Evolutionary conservation across 2,329 filamentous ascomycete genomes (phyloP).

Genomic region (Aspergillus pseudonomiae): DNA sequence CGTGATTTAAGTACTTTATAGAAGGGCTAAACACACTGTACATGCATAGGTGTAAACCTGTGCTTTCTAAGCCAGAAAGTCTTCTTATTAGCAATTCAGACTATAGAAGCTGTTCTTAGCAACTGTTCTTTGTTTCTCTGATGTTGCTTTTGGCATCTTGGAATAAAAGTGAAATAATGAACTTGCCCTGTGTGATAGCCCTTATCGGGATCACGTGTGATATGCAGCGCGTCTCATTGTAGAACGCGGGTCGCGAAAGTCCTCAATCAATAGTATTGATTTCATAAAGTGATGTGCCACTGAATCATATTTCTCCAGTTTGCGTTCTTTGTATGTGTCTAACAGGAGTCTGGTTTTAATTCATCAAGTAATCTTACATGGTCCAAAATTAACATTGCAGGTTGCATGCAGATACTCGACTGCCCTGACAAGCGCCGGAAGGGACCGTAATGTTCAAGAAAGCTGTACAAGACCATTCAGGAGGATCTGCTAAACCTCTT

Average conservation of each 20-base stretch:
- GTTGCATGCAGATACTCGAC: constrained; percentile 31
- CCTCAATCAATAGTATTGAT: background rate
- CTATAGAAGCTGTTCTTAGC: background rate
- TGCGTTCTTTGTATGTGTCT: constrained; percentile 32
- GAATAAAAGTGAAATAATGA: background rate
- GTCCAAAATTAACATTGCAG: constrained; percentile 22
- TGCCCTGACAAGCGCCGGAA: constrained; percentile 21
- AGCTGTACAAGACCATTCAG: constrained; percentile 43
- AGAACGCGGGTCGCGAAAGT: constrained; percentile 12
- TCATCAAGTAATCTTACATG: constrained; percentile 26
- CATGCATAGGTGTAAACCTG: background rate
- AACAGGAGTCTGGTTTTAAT: constrained; percentile 23
- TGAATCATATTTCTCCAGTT: background rate
- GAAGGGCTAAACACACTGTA: background rate
- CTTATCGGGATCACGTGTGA: constrained; percentile 30
- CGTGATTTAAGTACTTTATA: background rate
- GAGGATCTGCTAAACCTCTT: constrained; percentile 35
- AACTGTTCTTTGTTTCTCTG: background rate
- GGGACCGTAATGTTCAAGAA: constrained; percentile 43
- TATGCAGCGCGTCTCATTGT: constrained; percentile 16
- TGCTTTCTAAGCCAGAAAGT: background rate
- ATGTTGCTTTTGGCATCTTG: background rate
- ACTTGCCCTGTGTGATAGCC: constrained; percentile 5
- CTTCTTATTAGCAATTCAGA: background rate
- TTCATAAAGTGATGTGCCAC: background rate